Evolutionary conservation across 805 yeast species (phyloP).

Genomic region (Yueomyces sinensis): DNA sequence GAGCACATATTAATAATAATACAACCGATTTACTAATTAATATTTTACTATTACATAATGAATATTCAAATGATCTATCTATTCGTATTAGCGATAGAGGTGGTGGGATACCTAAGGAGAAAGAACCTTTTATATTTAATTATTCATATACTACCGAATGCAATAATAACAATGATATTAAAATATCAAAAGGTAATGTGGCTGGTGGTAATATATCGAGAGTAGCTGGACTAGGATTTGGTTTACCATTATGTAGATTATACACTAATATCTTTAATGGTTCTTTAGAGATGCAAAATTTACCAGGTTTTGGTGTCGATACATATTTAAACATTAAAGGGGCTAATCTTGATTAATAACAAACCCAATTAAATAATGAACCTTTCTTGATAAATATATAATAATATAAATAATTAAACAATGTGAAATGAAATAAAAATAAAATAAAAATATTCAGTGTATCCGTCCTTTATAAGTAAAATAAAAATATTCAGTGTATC

Average conservation of each 20-base stretch:
- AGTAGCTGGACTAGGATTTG: constrained; percentile 95
- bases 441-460: no score
- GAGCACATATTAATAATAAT: constrained; percentile 73
- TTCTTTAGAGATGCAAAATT: constrained; percentile 49
- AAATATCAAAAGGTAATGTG: constrained; percentile 37
- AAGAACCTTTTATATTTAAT: constrained; percentile 60
- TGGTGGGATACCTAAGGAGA: constrained; percentile 66
- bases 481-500: no score
- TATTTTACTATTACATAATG: constrained; percentile 19
- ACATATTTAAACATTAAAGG: constrained; percentile 45
- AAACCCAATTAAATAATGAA: no score
- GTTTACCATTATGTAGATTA: constrained; percentile 71
- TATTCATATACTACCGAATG: constrained; percentile 64
- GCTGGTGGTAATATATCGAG: constrained; percentile 37
- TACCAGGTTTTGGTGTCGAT: constrained; percentile 71
- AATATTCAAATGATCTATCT: constrained; percentile 35
- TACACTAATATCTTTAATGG: constrained; percentile 69
- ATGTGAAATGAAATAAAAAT: no score
- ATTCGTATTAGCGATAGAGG: constrained; percentile 78
- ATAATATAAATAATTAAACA: no score
- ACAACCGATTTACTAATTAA: constrained; percentile 21
- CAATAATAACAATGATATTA: constrained; percentile 20
- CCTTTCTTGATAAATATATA: no score
- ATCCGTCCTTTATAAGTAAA: no score
- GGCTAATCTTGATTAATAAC: no score